Evolutionary conservation across 169 alveolate species (phyloP).

Genomic region (Babesia caballi): DNA sequence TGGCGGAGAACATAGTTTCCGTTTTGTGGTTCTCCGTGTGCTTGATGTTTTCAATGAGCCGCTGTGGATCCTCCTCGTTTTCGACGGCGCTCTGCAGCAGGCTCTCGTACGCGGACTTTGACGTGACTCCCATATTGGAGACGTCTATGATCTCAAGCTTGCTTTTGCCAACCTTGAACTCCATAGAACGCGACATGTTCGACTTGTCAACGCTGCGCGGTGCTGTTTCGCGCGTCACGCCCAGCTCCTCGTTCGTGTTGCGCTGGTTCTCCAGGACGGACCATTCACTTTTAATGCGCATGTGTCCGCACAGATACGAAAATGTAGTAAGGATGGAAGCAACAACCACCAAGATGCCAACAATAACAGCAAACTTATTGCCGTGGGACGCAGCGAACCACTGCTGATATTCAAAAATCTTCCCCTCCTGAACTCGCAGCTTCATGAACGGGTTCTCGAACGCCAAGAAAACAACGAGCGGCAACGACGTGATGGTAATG

Average conservation of each 20-base stretch:
- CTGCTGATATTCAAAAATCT: constrained; percentile 1
- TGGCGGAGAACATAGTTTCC: constrained; percentile 55
- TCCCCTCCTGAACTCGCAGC: not conserved
- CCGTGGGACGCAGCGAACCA: constrained; percentile 47
- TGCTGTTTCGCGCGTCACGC: not conserved
- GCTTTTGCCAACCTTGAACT: constrained; percentile 5
- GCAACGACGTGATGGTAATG: constrained; percentile 31
- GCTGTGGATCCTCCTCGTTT: not conserved
- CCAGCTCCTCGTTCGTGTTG: not conserved
- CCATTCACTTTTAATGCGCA: constrained; percentile 42
- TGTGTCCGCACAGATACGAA: constrained; percentile 1
- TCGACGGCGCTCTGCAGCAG: constrained; percentile 19
- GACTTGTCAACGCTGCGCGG: not conserved
- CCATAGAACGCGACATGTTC: not conserved
- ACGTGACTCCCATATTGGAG: not conserved
- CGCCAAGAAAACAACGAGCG: constrained; percentile 44
- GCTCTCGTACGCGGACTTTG: not conserved
- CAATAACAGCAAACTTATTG: constrained; percentile 12
- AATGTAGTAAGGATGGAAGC: constrained; percentile 5
- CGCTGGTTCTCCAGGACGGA: constrained; percentile 26
- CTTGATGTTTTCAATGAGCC: not conserved
- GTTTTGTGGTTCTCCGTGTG: constrained; percentile 25
- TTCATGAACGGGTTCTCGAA: constrained; percentile 49
- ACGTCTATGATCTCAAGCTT: constrained; percentile 3
- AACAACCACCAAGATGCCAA: not conserved